Evolutionary conservation across 1,284 basidiomycete genomes (phyloP).

Genomic region (Phaffia rhodozyma): DNA sequence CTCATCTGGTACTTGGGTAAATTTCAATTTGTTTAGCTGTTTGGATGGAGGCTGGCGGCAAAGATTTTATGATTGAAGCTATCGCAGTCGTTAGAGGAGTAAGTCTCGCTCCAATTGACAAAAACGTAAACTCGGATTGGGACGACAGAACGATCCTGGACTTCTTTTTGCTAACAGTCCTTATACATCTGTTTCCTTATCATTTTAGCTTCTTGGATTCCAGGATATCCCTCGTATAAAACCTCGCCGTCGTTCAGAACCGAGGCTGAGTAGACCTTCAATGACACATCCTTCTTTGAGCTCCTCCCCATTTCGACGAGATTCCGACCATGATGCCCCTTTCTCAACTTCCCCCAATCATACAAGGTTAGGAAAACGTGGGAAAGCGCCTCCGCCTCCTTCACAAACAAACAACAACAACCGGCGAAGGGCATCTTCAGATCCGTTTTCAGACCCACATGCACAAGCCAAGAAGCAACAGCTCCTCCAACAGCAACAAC

Average conservation of each 20-base stretch:
- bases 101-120: not conserved
- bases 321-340: not conserved
- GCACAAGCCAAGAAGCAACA: not conserved
- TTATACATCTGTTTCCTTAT: not conserved
- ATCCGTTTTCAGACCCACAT: conserved; percentile 15
- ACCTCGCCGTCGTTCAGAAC: not conserved
- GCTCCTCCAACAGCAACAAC: not conserved
- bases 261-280: not conserved
- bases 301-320: not conserved
- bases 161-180: too few relatives aligned
- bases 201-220: conserved; percentile 12
- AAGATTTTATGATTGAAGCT: conserved; percentile 18
- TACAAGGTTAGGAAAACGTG: not conserved
- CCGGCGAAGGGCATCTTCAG: conserved; percentile 8
- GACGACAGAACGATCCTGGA: too few relatives aligned
- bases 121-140: too few relatives aligned
- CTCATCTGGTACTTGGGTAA: not conserved
- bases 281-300: not conserved
- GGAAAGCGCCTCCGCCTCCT: conserved; percentile 13
- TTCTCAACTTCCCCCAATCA: not conserved
- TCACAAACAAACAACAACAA: not conserved
- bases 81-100: conserved; percentile 17
- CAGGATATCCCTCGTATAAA: conserved; percentile 12
- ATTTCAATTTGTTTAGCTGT: conserved; percentile 2
- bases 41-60: conserved; percentile 19